Conservation (phyloP, 2,329 filamentous ascomycete species). For the Fusarium incarnatum region DNA sequence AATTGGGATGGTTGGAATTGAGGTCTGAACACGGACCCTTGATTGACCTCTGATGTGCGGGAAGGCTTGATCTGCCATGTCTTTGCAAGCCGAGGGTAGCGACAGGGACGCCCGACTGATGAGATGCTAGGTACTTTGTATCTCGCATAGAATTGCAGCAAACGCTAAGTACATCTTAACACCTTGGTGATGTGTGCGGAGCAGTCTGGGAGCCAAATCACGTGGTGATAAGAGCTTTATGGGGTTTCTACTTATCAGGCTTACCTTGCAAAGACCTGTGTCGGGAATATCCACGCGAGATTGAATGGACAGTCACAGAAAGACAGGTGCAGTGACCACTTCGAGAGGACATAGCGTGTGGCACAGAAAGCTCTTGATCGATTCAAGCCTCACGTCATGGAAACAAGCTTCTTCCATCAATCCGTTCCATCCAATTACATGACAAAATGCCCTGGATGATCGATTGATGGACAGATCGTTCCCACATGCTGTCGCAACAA, state of each 20-base stretch:
- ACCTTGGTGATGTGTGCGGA: no score
- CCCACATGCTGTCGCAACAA: background rate
- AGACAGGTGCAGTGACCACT: background rate
- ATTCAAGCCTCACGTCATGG: background rate
- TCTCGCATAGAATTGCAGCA: accelerated
- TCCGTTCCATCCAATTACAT: background rate
- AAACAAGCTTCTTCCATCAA: background rate
- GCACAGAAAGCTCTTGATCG: background rate
- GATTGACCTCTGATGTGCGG: background rate
- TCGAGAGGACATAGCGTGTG: background rate
- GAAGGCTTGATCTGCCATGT: background rate
- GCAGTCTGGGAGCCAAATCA: no score
- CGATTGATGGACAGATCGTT: background rate
- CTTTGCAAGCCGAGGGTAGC: no score
- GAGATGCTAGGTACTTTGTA: no score
- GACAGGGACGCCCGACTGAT: no score
- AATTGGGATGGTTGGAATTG: background rate
- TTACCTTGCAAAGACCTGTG: no score
- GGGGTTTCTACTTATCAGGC: no score
- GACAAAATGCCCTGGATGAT: background rate
- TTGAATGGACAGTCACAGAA: background rate
- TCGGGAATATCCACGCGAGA: background rate
- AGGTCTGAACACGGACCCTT: background rate
- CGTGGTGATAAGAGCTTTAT: no score
- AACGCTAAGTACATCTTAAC: no score